Base-by-base conservation (phyloP, 805 yeast genomes). In the Zygosaccharomyces pseudorouxii region DNA sequence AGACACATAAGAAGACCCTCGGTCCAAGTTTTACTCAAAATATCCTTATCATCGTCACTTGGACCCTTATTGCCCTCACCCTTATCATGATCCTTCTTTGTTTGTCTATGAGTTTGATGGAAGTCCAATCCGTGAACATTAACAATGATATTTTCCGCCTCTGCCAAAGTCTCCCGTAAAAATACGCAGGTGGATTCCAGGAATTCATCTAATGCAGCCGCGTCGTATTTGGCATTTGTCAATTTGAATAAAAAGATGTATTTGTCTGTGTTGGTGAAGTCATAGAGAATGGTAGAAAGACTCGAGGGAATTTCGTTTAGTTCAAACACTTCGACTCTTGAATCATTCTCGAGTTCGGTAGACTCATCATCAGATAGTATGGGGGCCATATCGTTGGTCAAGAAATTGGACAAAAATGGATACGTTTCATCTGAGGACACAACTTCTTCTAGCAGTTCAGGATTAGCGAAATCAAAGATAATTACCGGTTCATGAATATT, bases 1-100 rank as follows among this genome's bases (percentile, higher is more conserved):
- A 84, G 68, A 47, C 84, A 76, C 82, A 86, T 84, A 70, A 87
- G 80, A 50, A 92, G 72, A 18, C 96, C 97, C 12, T 67, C 71
- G 6, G 71, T 67, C 71, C 71, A 67, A 28, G 54, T 53, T 14
- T 55, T 45, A 52, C 69, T 67, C 38, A 63, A 44, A 10, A 54
- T 49, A 41, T 61, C 65, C 14, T 47, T 49, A 47, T 59, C 56
- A 12, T 48, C 52, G 8, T 41, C 51, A 4, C 35, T 22, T 14
- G 31, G 23, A 10, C 42, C 33, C 44, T 40, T 48, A 27, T 46
- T 48, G 14, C 22, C 41, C 5, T 30, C 45, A 23, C 44, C 27
- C 4, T 37, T 25, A 20, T 46, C 47, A 9, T 41, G 46, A 23
- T 43, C 44, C 40, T 44, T 50, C 42, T 45, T 41, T 14, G 30